phyloP scores from a whole-genome alignment of 768 basidiomycete species.

The Tylopilus felleus region DNA sequence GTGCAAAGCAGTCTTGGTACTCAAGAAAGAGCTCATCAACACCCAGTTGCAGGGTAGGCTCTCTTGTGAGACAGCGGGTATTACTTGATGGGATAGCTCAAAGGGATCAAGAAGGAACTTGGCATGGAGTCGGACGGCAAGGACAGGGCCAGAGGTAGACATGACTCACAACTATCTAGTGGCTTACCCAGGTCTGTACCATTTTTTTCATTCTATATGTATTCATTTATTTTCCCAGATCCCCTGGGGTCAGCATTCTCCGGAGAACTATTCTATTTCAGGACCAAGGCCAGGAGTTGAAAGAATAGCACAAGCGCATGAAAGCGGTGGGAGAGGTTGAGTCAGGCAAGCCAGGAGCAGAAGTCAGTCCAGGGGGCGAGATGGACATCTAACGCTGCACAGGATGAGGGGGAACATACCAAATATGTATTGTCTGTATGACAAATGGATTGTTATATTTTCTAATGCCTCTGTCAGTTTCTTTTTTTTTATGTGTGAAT shows the following conservation, averaged over 20 bases:
- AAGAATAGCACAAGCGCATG: too few relatives aligned
- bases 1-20: constrained; percentile 83
- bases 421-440: too few relatives aligned
- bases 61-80: constrained; percentile 93
- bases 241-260: constrained; percentile 94
- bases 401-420: too few relatives aligned
- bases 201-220: background rate
- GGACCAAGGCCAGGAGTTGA: too few relatives aligned
- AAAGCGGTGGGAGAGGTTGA: too few relatives aligned
- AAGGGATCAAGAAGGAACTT: constrained; percentile 93
- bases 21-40: constrained; percentile 98
- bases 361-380: too few relatives aligned
- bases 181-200: constrained; percentile 72
- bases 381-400: too few relatives aligned
- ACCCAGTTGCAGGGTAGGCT: constrained; percentile 93
- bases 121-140: constrained; percentile 96
- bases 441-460: too few relatives aligned
- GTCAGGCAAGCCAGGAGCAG: too few relatives aligned
- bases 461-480: too few relatives aligned
- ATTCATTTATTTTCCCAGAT: constrained; percentile 47
- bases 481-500: too few relatives aligned
- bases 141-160: constrained; percentile 89
- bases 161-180: constrained; percentile 94
- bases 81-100: constrained; percentile 95
- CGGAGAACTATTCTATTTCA: constrained; percentile 88